Conservation (phyloP, 495 filamentous ascomycete genomes). For the Trichoderma erinaceum region DNA sequence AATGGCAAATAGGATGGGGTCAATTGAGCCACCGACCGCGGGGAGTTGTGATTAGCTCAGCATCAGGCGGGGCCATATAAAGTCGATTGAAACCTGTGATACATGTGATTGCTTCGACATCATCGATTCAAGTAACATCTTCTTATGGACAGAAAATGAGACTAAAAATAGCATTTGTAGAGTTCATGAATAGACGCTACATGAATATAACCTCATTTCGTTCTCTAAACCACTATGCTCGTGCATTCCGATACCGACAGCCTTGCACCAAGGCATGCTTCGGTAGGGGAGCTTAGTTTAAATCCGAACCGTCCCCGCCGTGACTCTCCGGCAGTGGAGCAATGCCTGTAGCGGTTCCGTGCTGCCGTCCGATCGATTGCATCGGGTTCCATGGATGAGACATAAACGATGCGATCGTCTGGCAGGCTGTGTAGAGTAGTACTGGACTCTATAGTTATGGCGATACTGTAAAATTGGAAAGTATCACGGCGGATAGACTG, state of each 20-base stretch:
- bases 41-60: not conserved
- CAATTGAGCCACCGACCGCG: not conserved
- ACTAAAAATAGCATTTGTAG: too few species aligned
- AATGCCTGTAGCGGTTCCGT: not conserved
- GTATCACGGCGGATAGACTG: too few species aligned
- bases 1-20: not conserved
- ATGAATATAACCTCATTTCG: not conserved
- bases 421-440: too few species aligned
- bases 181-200: too few species aligned
- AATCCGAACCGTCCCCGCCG: not conserved
- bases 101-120: not conserved
- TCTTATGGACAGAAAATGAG: too few species aligned
- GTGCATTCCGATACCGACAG: not conserved
- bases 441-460: too few species aligned
- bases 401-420: not conserved
- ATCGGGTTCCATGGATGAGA: not conserved
- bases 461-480: too few species aligned
- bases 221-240: not conserved
- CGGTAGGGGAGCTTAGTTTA: not conserved
- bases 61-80: not conserved
- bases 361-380: conserved; percentile 2
- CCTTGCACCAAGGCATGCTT: not conserved
- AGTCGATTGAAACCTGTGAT: not conserved
- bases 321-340: not conserved
- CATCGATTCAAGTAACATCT: not conserved